A percentile compares a stretch with the other conserved stretches of the same genome.
These are phyloP conservation scores for Neurospora sp. DNA, from an alignment of 495 filamentous ascomycete genomes.

Conservation along the genomic window DNA sequence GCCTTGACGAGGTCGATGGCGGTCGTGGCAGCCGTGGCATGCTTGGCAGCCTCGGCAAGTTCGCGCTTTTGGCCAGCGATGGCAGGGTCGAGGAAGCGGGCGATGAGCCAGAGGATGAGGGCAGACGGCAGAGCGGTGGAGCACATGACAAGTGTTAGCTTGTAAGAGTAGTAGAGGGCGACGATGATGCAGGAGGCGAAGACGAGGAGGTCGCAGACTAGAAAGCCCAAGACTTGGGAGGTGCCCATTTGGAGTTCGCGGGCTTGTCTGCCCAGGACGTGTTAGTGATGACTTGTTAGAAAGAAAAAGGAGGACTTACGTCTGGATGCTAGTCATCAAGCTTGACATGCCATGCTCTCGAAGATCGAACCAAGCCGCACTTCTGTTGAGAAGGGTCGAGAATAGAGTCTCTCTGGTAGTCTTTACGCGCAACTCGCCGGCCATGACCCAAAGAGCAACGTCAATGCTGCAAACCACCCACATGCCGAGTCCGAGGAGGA, in stretches of 20 bases:
- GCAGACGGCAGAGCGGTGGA: constrained; percentile 62
- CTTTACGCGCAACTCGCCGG: constrained; percentile 72
- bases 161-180: constrained; percentile 73
- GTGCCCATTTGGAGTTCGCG: constrained; percentile 73
- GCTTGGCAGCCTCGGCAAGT: constrained; percentile 62
- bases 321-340: constrained; percentile 60
- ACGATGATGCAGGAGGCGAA: constrained; percentile 53
- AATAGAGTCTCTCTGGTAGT: constrained; percentile 57
- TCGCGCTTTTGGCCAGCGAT: constrained; percentile 61
- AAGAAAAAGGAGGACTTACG: constrained; percentile 40
- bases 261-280: constrained; percentile 47
- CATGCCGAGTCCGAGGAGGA: constrained; percentile 47
- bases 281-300: background rate
- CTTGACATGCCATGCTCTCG: constrained; percentile 61
- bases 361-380: constrained; percentile 77
- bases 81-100: constrained; percentile 49
- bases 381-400: constrained; percentile 52
- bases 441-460: constrained; percentile 58
- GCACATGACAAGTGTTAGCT: constrained; percentile 73
- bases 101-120: constrained; percentile 47
- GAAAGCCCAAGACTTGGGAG: constrained; percentile 66
- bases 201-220: constrained; percentile 51
- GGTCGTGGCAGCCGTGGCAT: constrained; percentile 54
- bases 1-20: constrained; percentile 83
- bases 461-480: constrained; percentile 59